Conservation (phyloP, 2,329 filamentous ascomycete genomes). For the Epichloe uncinata region DNA sequence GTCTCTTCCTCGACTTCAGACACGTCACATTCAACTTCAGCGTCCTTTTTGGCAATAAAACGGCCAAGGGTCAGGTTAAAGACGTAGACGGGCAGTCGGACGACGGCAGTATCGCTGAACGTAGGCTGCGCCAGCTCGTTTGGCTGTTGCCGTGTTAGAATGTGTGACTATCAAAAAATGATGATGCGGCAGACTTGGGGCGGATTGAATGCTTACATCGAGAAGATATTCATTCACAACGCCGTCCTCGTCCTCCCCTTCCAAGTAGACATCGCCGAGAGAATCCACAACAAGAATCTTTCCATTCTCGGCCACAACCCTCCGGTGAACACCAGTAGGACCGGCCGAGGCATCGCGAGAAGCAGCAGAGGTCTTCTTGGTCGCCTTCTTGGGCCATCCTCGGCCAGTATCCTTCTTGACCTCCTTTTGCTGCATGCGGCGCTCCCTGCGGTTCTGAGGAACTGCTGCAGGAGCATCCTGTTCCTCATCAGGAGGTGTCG, state of each 20-base stretch:
- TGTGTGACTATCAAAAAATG: neutral
- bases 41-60: slow-evolving; percentile 27
- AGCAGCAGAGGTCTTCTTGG: slow-evolving; percentile 20
- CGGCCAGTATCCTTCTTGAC: slow-evolving; percentile 55
- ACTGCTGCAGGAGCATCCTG: slow-evolving; percentile 38
- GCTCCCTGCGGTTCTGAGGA: slow-evolving; percentile 71
- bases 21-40: slow-evolving; percentile 23
- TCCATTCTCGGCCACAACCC: slow-evolving; percentile 85
- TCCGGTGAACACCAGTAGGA: slow-evolving; percentile 59
- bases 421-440: slow-evolving; percentile 78
- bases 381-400: slow-evolving; percentile 33
- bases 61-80: slow-evolving; percentile 46
- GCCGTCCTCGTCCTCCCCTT: slow-evolving; percentile 81
- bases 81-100: slow-evolving; percentile 62
- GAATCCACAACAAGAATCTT: slow-evolving; percentile 91
- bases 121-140: slow-evolving; percentile 69
- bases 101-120: slow-evolving; percentile 69
- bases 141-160: slow-evolving; percentile 37
- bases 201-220: slow-evolving; percentile 52
- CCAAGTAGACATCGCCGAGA: slow-evolving; percentile 84
- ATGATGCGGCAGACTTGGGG: no score
- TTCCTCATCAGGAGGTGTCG: slow-evolving; percentile 28
- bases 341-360: slow-evolving; percentile 38
- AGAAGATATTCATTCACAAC: slow-evolving; percentile 71
- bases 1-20: slow-evolving; percentile 31